Evolutionary conservation across 2,329 filamentous ascomycete genomes (phyloP).

Genomic region (Helicocarpus griseus): DNA sequence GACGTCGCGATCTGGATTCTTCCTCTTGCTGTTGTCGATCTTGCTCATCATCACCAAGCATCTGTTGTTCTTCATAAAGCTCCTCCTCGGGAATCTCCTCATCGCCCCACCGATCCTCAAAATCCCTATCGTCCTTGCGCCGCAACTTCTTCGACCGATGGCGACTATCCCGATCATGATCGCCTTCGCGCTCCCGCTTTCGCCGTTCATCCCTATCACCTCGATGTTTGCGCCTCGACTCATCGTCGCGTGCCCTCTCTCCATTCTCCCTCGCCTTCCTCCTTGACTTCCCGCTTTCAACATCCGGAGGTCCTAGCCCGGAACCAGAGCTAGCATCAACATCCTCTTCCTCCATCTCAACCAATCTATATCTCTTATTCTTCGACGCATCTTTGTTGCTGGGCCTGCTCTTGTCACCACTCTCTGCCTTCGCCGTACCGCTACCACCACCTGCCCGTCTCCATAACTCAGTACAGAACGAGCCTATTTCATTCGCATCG

Average conservation of each 20-base stretch:
- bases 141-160: conserved; percentile 43
- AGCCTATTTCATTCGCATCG: conserved; percentile 34
- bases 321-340: conserved; percentile 15
- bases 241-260: conserved; percentile 11
- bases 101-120: conserved; percentile 74
- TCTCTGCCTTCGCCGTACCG: conserved; percentile 13
- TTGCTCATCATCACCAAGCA: not conserved
- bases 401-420: not conserved
- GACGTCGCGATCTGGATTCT: not conserved
- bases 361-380: conserved; percentile 42
- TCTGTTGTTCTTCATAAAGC: conserved; percentile 38
- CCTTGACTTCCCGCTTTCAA: conserved; percentile 27
- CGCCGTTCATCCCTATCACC: conserved; percentile 25
- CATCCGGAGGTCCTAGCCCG: conserved; percentile 22
- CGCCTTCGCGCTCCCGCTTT: conserved; percentile 29
- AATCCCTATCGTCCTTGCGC: conserved; percentile 44
- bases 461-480: conserved; percentile 41
- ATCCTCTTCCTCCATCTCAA: conserved; percentile 45
- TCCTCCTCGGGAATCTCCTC: conserved; percentile 46
- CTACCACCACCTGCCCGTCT: conserved; percentile 21
- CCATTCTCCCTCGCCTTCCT: conserved; percentile 21
- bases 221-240: conserved; percentile 6
- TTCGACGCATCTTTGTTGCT: conserved; percentile 6
- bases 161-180: conserved; percentile 28
- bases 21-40: conserved; percentile 7